These are phyloP conservation scores for Prunus mira DNA, from an alignment of 306 rosid species.

Conservation along the genomic window DNA sequence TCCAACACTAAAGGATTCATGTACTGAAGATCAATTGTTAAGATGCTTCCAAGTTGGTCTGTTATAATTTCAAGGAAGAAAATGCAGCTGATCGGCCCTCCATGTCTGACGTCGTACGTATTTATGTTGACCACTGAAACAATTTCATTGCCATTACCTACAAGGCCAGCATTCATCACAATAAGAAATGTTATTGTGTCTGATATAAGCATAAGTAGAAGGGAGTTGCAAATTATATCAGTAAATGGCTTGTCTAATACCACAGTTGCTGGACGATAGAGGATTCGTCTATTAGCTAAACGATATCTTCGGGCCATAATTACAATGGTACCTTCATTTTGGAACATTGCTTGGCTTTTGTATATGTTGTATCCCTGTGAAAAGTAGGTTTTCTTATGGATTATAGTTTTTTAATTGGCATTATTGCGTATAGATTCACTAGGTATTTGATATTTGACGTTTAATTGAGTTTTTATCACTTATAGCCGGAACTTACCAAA, in stretches of 20 bases:
- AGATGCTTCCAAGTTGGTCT: slow-evolving; percentile 13
- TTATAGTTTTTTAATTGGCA: too few species aligned
- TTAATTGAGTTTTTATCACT: too few species aligned
- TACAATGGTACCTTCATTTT: too few species aligned
- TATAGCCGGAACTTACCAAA: too few species aligned
- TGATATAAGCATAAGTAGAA: neutral
- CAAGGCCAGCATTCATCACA: neutral
- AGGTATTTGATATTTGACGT: too few species aligned
- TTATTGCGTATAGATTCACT: too few species aligned
- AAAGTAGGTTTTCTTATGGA: too few species aligned
- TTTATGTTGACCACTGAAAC: neutral
- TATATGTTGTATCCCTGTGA: too few species aligned
- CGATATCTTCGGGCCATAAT: too few species aligned
- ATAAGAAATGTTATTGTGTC: neutral
- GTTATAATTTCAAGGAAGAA: slow-evolving; percentile 6
- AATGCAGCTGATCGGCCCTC: neutral
- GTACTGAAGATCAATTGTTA: neutral
- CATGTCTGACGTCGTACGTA: neutral
- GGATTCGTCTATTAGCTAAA: too few species aligned
- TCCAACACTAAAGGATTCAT: neutral
- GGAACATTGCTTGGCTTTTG: too few species aligned
- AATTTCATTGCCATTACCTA: neutral
- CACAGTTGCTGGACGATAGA: neutral
- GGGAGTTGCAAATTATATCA: neutral
- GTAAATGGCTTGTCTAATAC: neutral